These are phyloP conservation scores for Cladosporium cucumerinum DNA, from an alignment of 2,329 filamentous ascomycete genomes.

Conservation along the genomic window DNA sequence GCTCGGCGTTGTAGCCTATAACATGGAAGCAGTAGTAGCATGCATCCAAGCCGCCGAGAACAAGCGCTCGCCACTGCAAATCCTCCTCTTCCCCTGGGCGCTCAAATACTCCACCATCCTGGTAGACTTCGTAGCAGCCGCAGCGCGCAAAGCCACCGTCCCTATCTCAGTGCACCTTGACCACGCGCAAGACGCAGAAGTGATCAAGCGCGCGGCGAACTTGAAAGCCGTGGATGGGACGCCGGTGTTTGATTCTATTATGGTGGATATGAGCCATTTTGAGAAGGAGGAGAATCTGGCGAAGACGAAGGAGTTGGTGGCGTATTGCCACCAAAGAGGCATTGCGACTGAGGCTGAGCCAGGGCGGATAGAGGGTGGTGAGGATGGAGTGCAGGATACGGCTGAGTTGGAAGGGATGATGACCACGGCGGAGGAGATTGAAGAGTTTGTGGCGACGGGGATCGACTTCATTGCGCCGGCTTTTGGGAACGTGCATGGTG, in stretches of 20 bases:
- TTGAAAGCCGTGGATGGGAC: slow-evolving; percentile 28
- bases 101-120: slow-evolving; percentile 60
- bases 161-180: slow-evolving; percentile 48
- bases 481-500: slow-evolving; percentile 73
- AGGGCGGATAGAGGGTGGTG: slow-evolving; percentile 67
- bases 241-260: slow-evolving; percentile 65
- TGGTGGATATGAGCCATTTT: slow-evolving; percentile 75
- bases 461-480: slow-evolving; percentile 73
- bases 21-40: slow-evolving; percentile 67
- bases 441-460: slow-evolving; percentile 67
- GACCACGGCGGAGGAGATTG: slow-evolving; percentile 66
- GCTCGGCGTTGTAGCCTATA: slow-evolving; percentile 35
- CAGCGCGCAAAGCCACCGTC: slow-evolving; percentile 40
- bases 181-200: slow-evolving; percentile 44
- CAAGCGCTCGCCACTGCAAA: slow-evolving; percentile 64
- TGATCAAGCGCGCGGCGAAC: slow-evolving; percentile 39
- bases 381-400: slow-evolving; percentile 70
- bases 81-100: slow-evolving; percentile 73
- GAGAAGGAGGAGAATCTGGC: slow-evolving; percentile 67
- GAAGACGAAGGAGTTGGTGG: slow-evolving; percentile 60
- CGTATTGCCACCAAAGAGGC: slow-evolving; percentile 61
- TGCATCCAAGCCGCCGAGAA: slow-evolving; percentile 66
- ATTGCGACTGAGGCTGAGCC: slow-evolving; percentile 71
- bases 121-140: slow-evolving; percentile 46
- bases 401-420: slow-evolving; percentile 60